Base-by-base conservation (phyloP, 1,284 basidiomycete genomes). In the Porodaedalea pini region DNA sequence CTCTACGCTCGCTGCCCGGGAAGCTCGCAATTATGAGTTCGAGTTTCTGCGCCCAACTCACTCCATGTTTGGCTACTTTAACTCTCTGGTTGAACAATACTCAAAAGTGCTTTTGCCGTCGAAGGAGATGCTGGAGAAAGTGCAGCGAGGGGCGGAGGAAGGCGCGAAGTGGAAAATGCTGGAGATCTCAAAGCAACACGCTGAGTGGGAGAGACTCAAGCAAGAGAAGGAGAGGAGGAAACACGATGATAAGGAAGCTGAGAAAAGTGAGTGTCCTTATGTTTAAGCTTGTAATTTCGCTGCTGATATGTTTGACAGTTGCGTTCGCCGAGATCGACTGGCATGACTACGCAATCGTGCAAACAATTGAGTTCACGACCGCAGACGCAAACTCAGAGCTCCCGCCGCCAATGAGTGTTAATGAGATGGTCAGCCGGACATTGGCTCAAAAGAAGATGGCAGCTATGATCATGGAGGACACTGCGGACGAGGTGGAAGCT, bases 301-400 rank as follows among this genome's bases (percentile, higher is more conserved):
- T 59, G 49, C 61, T 41, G 64, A 57, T 39, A 25, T 53, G 56
- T 32, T 53, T 56, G 62, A 2, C 61, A 92, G 90, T 84, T 69
- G 94, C 93, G 7, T 94, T 98, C 68, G 91, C 93, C 48, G 92
- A 95, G 69, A 98, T 99, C 68, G 97, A 99, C 70, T 99, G 97
- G 97, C 94, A 99, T 68, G 97, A 99, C 73, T 99, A 98, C 75
- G 93, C 95, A 52, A 93, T 98, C 59, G 97, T 98, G 15, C 94
- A 98, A 69, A 99, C 96, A 19, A 98, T 99, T 65, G 97, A 99
- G 71, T 97, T 99, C 67, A 99, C 97, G 8, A 85, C 88, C 51
- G 89, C 89, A 3, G 97, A 99, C 70, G 86, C 91, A 59, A 85
- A 86, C 41, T 86, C 94, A 27, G 94, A 98, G 67, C 78, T 99